Evolutionary conservation across 345 rosid species (phyloP).

Genomic region (Noccaea caerulescens): DNA sequence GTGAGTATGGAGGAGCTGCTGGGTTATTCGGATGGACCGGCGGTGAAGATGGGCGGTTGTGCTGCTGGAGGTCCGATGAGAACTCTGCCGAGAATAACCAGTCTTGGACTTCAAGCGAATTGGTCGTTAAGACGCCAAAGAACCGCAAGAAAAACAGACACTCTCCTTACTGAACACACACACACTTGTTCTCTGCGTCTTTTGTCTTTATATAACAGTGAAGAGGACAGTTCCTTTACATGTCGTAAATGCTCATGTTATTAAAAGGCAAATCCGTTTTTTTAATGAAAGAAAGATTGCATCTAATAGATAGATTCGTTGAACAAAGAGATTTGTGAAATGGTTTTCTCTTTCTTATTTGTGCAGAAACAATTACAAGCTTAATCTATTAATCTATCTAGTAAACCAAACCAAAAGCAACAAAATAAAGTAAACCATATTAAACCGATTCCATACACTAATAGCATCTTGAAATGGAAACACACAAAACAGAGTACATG

Average conservation of each 20-base stretch:
- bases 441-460: too few relatives aligned
- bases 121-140: slow-evolving; percentile 53
- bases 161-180: slow-evolving; percentile 53
- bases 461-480: not conserved
- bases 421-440: too few relatives aligned
- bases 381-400: too few relatives aligned
- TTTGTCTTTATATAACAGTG: slow-evolving; percentile 10
- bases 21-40: slow-evolving; percentile 94
- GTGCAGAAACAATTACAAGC: too few relatives aligned
- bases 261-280: slow-evolving; percentile 1
- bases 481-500: slow-evolving; percentile 7
- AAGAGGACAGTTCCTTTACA: not conserved
- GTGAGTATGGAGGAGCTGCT: slow-evolving; percentile 43
- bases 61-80: slow-evolving; percentile 82
- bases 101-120: slow-evolving; percentile 74
- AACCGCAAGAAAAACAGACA: slow-evolving; percentile 58
- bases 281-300: not conserved
- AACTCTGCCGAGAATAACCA: slow-evolving; percentile 50
- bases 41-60: slow-evolving; percentile 91
- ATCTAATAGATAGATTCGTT: not conserved
- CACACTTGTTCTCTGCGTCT: not conserved
- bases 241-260: not conserved
- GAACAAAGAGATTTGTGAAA: too few relatives aligned
- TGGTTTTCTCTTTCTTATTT: too few relatives aligned
- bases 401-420: too few relatives aligned